phyloP scores from a whole-genome alignment of 768 basidiomycete genomes.

The Paxillus involutus region DNA sequence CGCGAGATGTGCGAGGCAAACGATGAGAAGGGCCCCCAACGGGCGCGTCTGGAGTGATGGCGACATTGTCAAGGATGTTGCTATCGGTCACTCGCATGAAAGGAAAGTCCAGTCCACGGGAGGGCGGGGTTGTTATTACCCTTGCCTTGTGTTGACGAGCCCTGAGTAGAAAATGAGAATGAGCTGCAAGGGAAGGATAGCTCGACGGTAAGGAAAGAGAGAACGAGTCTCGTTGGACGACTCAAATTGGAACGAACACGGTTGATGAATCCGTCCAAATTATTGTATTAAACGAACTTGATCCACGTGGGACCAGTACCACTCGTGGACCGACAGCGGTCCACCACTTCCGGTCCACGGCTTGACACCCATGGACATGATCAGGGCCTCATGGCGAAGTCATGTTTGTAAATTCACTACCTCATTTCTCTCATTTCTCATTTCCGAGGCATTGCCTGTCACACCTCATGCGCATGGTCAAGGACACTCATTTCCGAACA shows the following conservation, averaged over 20 bases:
- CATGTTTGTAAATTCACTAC: neutral
- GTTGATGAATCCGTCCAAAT: slow-evolving; percentile 1
- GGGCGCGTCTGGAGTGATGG: slow-evolving; percentile 17
- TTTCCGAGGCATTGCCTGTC: neutral
- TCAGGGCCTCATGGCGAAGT: neutral
- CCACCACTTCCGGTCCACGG: neutral
- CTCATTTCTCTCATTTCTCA: neutral
- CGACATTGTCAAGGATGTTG: slow-evolving; percentile 9
- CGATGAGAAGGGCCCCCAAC: slow-evolving; percentile 21
- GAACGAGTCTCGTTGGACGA: neutral
- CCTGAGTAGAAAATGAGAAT: slow-evolving; percentile 1
- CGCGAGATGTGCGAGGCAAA: slow-evolving; percentile 11
- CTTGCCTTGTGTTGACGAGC: neutral
- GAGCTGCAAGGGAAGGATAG: neutral
- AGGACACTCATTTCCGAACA: neutral
- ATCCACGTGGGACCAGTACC: slow-evolving; percentile 20
- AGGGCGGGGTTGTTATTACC: slow-evolving; percentile 9
- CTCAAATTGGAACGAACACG: neutral
- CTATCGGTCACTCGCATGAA: neutral
- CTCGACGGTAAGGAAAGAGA: neutral
- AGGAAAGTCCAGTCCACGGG: slow-evolving; percentile 4
- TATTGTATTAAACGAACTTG: slow-evolving; percentile 10
- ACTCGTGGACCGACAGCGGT: neutral
- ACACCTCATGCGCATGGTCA: neutral
- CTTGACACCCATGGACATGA: too few relatives aligned